phyloP scores from a whole-genome alignment of 371 early-diverging fungal species.

The Mucor circinelloides region DNA sequence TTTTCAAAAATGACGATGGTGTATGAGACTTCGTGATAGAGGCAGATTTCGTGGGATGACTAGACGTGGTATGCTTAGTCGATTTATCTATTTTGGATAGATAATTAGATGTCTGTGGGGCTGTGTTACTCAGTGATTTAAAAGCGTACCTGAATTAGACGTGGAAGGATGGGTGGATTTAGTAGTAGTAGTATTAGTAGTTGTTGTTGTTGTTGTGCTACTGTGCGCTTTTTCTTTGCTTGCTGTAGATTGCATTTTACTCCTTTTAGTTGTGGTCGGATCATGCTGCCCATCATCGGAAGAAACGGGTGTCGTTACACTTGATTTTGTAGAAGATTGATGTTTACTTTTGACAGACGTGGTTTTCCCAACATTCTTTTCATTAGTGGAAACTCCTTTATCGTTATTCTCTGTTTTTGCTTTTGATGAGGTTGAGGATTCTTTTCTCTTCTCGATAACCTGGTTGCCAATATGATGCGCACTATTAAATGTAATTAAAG shows the following conservation, averaged over 20 bases:
- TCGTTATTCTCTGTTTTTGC: background rate
- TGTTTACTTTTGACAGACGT: background rate
- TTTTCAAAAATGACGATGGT: background rate
- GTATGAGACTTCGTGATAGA: background rate
- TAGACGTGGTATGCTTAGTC: background rate
- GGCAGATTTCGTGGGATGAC: background rate
- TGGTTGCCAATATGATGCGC: background rate
- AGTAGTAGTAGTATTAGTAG: background rate
- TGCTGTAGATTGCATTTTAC: background rate
- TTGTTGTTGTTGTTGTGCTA: background rate
- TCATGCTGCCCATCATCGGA: background rate
- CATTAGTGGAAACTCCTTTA: background rate
- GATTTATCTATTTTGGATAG: background rate
- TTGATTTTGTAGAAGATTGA: background rate
- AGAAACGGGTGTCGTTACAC: constrained; percentile 28
- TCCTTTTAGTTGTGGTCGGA: background rate
- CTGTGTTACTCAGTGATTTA: background rate
- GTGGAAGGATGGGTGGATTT: background rate
- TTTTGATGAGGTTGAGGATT: background rate
- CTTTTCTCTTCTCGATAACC: background rate
- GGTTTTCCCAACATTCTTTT: background rate
- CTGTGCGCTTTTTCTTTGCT: background rate
- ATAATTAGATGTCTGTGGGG: background rate
- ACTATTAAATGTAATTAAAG: background rate
- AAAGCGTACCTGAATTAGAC: background rate